Percentiles rank a stretch among this genome's conserved stretches.
These are phyloP conservation scores for Yamadazyma paraphyllophila DNA, from an alignment of 805 yeast species.

Conservation along the genomic window DNA sequence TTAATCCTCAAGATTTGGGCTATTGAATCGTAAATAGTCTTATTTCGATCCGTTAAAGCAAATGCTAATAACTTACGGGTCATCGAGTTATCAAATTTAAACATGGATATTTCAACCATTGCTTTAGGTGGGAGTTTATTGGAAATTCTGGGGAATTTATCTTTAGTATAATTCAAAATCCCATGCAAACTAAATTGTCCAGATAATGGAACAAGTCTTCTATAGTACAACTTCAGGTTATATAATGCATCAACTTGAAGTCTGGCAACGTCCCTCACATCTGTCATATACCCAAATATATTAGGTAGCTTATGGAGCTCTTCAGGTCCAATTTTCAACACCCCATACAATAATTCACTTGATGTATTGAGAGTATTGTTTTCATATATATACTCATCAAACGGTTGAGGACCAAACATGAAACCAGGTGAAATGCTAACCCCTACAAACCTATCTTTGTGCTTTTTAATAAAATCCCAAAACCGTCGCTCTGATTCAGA, in stretches of 20 bases:
- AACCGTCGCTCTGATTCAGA: conserved; percentile 15
- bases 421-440: conserved; percentile 9
- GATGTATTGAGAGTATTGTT: conserved; percentile 4
- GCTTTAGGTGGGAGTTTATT: conserved; percentile 6
- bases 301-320: conserved; percentile 4
- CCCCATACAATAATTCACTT: conserved; percentile 3
- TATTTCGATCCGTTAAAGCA: conserved; percentile 32
- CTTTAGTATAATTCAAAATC: conserved; percentile 22
- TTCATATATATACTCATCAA: conserved; percentile 21
- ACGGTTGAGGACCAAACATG: conserved; percentile 12
- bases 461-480: conserved; percentile 19
- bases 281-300: conserved; percentile 16
- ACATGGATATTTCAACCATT: conserved; percentile 2
- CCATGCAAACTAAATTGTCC: conserved; percentile 21
- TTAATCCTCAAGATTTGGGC: conserved; percentile 24
- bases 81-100: conserved; percentile 27
- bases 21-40: conserved; percentile 41
- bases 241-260: conserved; percentile 19
- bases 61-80: conserved; percentile 35
- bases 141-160: conserved; percentile 5
- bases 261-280: conserved; percentile 25
- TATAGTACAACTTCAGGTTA: conserved; percentile 12
- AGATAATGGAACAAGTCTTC: conserved; percentile 25
- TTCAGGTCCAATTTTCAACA: conserved; percentile 4
- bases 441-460: conserved; percentile 13